Base-by-base conservation (phyloP, 352 stramenopile genomes). In the Pythium graminicola region DNA sequence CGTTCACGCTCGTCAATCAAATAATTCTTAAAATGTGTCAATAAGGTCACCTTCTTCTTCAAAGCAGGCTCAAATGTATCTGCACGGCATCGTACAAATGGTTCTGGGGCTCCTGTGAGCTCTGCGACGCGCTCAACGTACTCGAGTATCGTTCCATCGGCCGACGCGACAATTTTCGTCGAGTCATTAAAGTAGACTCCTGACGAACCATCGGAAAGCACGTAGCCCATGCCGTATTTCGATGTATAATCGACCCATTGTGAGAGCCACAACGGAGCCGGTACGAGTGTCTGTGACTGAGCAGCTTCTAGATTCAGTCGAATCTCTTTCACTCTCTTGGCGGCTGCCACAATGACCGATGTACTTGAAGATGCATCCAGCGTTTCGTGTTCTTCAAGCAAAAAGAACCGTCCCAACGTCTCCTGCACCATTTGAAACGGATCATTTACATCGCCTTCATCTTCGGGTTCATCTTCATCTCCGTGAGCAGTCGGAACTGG, bases 171-270 rank as follows among this genome's bases (percentile, higher is more conserved):
- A 27, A 98, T 95, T 66, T 99, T 99, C 11, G 95, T 99, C 14
- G 94, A 97, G 70, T 99, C 97, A 64, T 99, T 99, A 57, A 98
- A 99, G 66, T 99, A 99, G 7, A 99, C 96, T 44, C 96, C 91
- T 0, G 87, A 83, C 27, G 69, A 90, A 39, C 95, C 94, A 74
- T 98, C 96, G 45, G 93, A 97, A 9, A 99, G 81, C 42, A 99
- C 77, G 67, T 98, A 99, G 44, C 96, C 97, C 50, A 99, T 87
- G 46, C 97, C 97, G 69, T 99, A 99, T 72, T 99, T 99, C 65
- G 81, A 95, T 5, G 96, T 99, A 71, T 99, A 99, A 65, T 99
- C 97, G 7, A 99, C 95, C 75, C 97, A 99, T 43, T 96, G 80
- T 17, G 85, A 86, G 11, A 99, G 86, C 95, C 96, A 99, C 50